Conservation (phyloP, 1,284 basidiomycete genomes). For the Fistulinella cinereoalba region DNA sequence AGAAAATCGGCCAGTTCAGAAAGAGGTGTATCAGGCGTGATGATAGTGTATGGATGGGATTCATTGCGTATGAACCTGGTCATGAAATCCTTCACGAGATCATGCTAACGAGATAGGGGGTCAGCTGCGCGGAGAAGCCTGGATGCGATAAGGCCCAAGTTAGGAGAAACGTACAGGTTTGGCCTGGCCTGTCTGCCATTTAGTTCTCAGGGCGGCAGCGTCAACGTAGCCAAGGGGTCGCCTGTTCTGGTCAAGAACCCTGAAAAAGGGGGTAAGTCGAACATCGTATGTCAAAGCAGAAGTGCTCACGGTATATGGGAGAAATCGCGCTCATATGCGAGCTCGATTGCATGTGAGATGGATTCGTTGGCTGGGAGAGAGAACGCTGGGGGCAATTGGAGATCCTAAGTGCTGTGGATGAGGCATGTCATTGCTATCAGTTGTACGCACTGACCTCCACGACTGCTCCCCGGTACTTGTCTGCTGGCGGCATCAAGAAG, state of each 20-base stretch:
- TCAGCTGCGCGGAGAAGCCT: neutral
- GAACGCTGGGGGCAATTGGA: slow-evolving; percentile 87
- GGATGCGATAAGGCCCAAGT: neutral
- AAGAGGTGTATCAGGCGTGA: slow-evolving; percentile 77
- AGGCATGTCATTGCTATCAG: slow-evolving; percentile 2
- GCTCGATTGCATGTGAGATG: slow-evolving; percentile 73
- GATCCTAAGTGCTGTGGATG: slow-evolving; percentile 52
- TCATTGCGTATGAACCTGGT: slow-evolving; percentile 70
- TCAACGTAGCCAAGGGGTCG: slow-evolving; percentile 83
- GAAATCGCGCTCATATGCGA: slow-evolving; percentile 88
- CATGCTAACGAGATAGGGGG: slow-evolving; percentile 43
- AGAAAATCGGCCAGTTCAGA: slow-evolving; percentile 78
- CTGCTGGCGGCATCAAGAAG: slow-evolving; percentile 25
- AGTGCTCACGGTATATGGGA: slow-evolving; percentile 76
- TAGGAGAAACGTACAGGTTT: slow-evolving; percentile 53
- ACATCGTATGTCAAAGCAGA: neutral
- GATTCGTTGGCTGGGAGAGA: slow-evolving; percentile 71
- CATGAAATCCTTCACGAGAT: slow-evolving; percentile 67
- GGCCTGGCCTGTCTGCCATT: slow-evolving; percentile 73
- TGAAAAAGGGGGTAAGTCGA: slow-evolving; percentile 32
- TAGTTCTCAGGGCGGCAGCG: slow-evolving; percentile 67
- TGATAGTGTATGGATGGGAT: slow-evolving; percentile 70
- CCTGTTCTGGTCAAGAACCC: slow-evolving; percentile 70
- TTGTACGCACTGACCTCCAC: slow-evolving; percentile 58
- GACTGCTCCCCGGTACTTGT: slow-evolving; percentile 78